phyloP scores from a whole-genome alignment of 257 asterid genomes.

The Thymus mandschuricus region DNA sequence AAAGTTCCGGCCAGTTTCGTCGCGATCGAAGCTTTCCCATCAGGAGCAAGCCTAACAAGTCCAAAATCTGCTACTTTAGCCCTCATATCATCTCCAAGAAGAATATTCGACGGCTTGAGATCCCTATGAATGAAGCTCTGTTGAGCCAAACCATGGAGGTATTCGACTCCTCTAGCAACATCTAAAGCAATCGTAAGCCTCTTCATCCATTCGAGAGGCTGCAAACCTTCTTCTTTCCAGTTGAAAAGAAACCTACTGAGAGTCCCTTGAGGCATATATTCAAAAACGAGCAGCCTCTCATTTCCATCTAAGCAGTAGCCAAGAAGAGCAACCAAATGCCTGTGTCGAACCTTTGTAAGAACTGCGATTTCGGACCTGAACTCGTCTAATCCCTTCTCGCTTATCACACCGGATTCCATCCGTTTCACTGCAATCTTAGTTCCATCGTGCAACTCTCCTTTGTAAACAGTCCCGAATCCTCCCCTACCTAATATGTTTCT shows the following conservation, averaged over 20 bases:
- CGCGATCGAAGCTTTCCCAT: slow-evolving; percentile 79
- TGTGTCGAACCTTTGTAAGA: slow-evolving; percentile 84
- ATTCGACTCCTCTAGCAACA: slow-evolving; percentile 90
- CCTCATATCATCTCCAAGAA: slow-evolving; percentile 87
- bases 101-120: slow-evolving; percentile 88
- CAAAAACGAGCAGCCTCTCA: slow-evolving; percentile 80
- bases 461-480: slow-evolving; percentile 88
- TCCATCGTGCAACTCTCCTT: slow-evolving; percentile 84
- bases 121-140: slow-evolving; percentile 91
- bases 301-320: slow-evolving; percentile 80
- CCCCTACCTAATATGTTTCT: slow-evolving; percentile 71
- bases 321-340: slow-evolving; percentile 85
- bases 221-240: slow-evolving; percentile 74
- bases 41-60: slow-evolving; percentile 87
- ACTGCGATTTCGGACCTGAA: slow-evolving; percentile 86
- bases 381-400: slow-evolving; percentile 80
- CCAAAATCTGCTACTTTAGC: slow-evolving; percentile 96
- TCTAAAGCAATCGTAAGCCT: slow-evolving; percentile 76
- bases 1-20: slow-evolving; percentile 87
- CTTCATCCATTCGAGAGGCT: slow-evolving; percentile 86
- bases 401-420: slow-evolving; percentile 83
- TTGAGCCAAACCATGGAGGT: slow-evolving; percentile 83
- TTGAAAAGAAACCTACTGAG: slow-evolving; percentile 70
- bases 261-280: slow-evolving; percentile 92
- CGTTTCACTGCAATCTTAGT: slow-evolving; percentile 83